Percentiles rank a stretch among this genome's conserved stretches.
phyloP scores from a whole-genome alignment of 176 grass and related monocot genomes.

The Triticum timopheevii region DNA sequence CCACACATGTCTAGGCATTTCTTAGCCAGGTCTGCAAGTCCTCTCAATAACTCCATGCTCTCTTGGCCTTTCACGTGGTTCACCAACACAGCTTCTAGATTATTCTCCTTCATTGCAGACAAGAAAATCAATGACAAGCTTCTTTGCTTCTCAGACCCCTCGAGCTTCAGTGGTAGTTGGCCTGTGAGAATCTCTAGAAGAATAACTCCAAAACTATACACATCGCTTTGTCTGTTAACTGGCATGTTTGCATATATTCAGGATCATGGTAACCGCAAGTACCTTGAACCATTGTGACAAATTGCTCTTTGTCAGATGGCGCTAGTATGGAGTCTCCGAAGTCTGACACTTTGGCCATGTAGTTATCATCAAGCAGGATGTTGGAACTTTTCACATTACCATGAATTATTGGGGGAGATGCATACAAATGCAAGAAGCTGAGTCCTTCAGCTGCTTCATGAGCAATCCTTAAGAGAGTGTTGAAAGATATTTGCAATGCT shows the following conservation, averaged over 20 bases:
- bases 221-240: slow-evolving; percentile 33
- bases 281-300: slow-evolving; percentile 33
- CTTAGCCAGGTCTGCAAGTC: slow-evolving; percentile 33
- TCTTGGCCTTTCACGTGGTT: slow-evolving; percentile 33
- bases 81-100: slow-evolving; percentile 7
- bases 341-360: slow-evolving; percentile 37
- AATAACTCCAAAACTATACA: slow-evolving; percentile 24
- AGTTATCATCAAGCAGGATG: not conserved
- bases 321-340: slow-evolving; percentile 35
- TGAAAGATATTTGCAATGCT: not conserved
- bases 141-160: not conserved
- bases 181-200: slow-evolving; percentile 31
- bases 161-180: slow-evolving; percentile 16
- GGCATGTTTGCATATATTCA: slow-evolving; percentile 44
- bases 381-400: slow-evolving; percentile 33
- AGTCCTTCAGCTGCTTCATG: slow-evolving; percentile 36
- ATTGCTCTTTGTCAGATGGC: slow-evolving; percentile 26
- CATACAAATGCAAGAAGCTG: slow-evolving; percentile 2
- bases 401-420: slow-evolving; percentile 37
- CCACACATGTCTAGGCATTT: slow-evolving; percentile 42
- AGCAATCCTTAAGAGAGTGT: slow-evolving; percentile 25
- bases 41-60: not conserved
- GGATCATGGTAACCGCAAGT: slow-evolving; percentile 38
- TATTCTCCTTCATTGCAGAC: slow-evolving; percentile 25
- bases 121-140: slow-evolving; percentile 17